Evolutionary conservation across 1,284 basidiomycete species (phyloP).

Genomic region (Thecaphora thlaspeos): DNA sequence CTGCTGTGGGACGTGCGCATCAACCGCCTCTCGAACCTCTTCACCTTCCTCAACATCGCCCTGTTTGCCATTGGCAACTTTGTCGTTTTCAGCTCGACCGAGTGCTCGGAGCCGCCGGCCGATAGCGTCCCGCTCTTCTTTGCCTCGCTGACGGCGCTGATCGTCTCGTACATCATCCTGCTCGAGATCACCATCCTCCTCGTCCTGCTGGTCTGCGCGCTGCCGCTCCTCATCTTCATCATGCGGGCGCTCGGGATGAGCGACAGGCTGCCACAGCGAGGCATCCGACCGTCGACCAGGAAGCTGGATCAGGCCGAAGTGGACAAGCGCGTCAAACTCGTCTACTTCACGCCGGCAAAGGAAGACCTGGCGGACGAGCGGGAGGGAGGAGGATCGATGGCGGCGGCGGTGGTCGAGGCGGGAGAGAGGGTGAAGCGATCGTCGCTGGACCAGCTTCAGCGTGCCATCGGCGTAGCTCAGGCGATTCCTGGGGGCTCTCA

Average conservation of each 20-base stretch:
- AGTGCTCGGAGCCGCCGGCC: slow-evolving; percentile 38
- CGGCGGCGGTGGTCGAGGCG: not conserved
- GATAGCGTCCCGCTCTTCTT: slow-evolving; percentile 42
- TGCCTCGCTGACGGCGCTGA: slow-evolving; percentile 30
- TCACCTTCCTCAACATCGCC: slow-evolving; percentile 36
- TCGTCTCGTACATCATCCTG: slow-evolving; percentile 42
- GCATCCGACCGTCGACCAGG: slow-evolving; percentile 36
- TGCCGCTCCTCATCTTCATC: slow-evolving; percentile 36
- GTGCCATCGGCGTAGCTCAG: not conserved
- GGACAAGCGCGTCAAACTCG: slow-evolving; percentile 36
- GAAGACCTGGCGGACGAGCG: slow-evolving; percentile 12
- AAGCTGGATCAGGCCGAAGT: slow-evolving; percentile 40
- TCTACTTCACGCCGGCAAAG: slow-evolving; percentile 40
- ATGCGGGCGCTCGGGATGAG: slow-evolving; percentile 38
- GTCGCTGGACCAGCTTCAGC: not conserved
- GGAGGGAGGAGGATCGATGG: slow-evolving; percentile 1
- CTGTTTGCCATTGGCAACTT: slow-evolving; percentile 50
- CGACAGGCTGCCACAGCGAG: slow-evolving; percentile 18
- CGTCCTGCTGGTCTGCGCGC: slow-evolving; percentile 40
- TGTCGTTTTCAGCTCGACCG: slow-evolving; percentile 38
- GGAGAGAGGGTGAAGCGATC: not conserved
- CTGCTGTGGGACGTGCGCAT: slow-evolving; percentile 33
- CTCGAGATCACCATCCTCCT: slow-evolving; percentile 40
- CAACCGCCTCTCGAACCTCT: slow-evolving; percentile 29
- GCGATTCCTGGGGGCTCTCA: too few relatives aligned